Conservation (phyloP, 495 filamentous ascomycete species). For the Aspergillus hancockii region DNA sequence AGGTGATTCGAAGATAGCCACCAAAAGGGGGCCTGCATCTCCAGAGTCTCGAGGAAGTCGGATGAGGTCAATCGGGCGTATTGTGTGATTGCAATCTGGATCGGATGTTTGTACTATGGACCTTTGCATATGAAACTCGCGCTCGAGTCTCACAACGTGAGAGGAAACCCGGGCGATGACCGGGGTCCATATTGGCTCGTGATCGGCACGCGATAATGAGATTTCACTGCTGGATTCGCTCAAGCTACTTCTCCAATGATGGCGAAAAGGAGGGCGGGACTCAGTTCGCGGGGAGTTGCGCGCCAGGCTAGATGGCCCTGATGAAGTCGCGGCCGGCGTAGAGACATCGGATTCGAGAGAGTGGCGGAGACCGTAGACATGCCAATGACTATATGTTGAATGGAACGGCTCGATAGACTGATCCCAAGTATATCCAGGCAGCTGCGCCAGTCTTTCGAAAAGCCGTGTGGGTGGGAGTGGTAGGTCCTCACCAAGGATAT, state of each 20-base stretch:
- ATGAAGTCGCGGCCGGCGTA: constrained; percentile 48
- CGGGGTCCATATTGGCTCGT: constrained; percentile 44
- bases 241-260: constrained; percentile 42
- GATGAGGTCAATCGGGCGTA: constrained; percentile 71
- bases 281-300: constrained; percentile 50
- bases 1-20: constrained; percentile 76
- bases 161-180: constrained; percentile 79
- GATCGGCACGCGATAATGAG: constrained; percentile 38
- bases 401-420: constrained; percentile 69
- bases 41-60: constrained; percentile 63
- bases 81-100: constrained; percentile 70
- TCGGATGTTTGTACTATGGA: constrained; percentile 69
- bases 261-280: constrained; percentile 32
- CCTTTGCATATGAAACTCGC: constrained; percentile 78
- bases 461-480: constrained; percentile 69
- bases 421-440: constrained; percentile 78
- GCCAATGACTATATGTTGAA: constrained; percentile 82
- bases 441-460: constrained; percentile 69
- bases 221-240: constrained; percentile 56
- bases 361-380: constrained; percentile 56
- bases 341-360: constrained; percentile 39
- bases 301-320: constrained; percentile 45
- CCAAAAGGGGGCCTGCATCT: constrained; percentile 65
- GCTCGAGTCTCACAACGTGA: constrained; percentile 77
- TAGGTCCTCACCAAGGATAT: constrained; percentile 58